Evolutionary conservation across 129 eudicot species (phyloP), one percentile per base, ranked within the genome.

Genomic region (Cynara cardunculus): DNA sequence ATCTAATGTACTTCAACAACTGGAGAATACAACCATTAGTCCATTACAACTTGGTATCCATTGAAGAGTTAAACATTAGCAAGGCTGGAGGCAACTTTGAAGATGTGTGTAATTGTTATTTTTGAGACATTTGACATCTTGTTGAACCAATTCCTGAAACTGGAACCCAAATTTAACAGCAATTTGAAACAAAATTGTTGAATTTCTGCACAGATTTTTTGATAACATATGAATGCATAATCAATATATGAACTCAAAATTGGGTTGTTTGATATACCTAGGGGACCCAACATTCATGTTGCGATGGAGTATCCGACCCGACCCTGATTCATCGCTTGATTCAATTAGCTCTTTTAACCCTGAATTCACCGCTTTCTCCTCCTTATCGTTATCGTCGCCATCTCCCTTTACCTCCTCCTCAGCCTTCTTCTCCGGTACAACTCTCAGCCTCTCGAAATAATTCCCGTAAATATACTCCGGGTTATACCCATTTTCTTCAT

Each of bases 401-500:
- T 56, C 78, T 1, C 18, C 86, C 10, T 80, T 41, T 1, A 49
- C 62, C 62, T 82, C 88, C 64, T 83, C 72, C 64, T 77, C 80
- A 32, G 34, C 74, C 25, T 27, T 69, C 31, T 26, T 69, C 73
- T 32, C 76, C 24, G 69, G 69, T 62, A 28, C 71, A 19, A 70
- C 71, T 37, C 41, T 81, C 32, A 88, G 4, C 73, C 87, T 84
- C 87, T 91, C 91, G 72, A 91, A 91, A 70, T 91, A 91, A 83
- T 88, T 91, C 80, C 92, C 96, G 49, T 89, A 91, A 13, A 88
- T 91, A 87, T 91, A 91, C 85, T 91, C 96, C 3, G 91, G 96
- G 32, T 83, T 78, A 73, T 90, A 93, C 78, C 92, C 96, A n/a
- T 90, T 87, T 61, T 91, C 96, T 59, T 91, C 98, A 85, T 93